These are phyloP conservation scores for Thalia dealbata DNA, from an alignment of 176 grass and related monocot species.

Conservation along the genomic window DNA sequence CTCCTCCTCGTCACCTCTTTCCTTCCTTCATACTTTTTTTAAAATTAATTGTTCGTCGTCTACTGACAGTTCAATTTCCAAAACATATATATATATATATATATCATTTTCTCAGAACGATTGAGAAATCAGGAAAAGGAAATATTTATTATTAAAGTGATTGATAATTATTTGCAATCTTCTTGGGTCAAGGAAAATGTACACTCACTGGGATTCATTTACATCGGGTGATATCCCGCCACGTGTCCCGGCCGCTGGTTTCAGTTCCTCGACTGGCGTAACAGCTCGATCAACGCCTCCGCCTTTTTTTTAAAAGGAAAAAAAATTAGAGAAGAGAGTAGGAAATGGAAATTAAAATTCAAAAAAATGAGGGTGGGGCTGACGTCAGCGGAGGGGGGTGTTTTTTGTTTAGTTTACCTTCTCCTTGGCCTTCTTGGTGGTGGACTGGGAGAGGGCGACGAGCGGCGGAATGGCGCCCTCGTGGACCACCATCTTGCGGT, in stretches of 20 bases:
- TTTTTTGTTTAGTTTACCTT: too few species aligned
- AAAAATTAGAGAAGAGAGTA: background rate
- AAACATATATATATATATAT: too few species aligned
- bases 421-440: background rate
- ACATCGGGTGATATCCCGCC: background rate
- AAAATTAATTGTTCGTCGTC: too few species aligned
- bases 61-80: too few species aligned
- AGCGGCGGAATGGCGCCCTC: slow-evolving; percentile 7
- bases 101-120: too few species aligned
- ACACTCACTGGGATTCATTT: background rate
- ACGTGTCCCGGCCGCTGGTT: background rate
- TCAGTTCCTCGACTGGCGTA: background rate
- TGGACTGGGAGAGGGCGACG: background rate
- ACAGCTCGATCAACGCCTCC: background rate
- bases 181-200: background rate
- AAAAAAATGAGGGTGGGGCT: background rate
- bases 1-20: background rate
- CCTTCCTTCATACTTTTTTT: too few species aligned
- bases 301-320: background rate
- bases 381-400: too few species aligned
- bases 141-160: too few species aligned
- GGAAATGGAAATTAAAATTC: too few species aligned
- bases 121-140: too few species aligned
- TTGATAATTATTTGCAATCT: too few species aligned
- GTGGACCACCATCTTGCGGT: slow-evolving; percentile 4